phyloP scores from a whole-genome alignment of 495 filamentous ascomycete species.

The Penicillium taxi region DNA sequence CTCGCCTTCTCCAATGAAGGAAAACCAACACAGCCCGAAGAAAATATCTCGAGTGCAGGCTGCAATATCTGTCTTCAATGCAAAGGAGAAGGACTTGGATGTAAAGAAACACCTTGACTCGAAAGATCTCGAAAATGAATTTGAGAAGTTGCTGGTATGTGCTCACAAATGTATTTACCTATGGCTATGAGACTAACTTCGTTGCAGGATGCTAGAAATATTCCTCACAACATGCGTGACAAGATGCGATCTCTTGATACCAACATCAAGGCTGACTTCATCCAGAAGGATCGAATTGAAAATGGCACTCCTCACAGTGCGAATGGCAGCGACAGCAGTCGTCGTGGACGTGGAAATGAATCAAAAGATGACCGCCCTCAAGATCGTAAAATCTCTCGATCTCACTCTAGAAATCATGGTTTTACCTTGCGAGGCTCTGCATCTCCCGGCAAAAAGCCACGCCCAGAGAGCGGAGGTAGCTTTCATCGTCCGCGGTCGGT shows the following conservation, averaged over 20 bases:
- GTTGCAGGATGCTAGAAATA: slow-evolving; percentile 71
- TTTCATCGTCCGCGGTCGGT: slow-evolving; percentile 38
- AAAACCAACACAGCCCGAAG: slow-evolving; percentile 27
- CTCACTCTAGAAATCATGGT: slow-evolving; percentile 66
- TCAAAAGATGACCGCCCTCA: slow-evolving; percentile 27
- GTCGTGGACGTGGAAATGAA: slow-evolving; percentile 37
- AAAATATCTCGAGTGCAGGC: slow-evolving; percentile 53
- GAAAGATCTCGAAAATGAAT: slow-evolving; percentile 42
- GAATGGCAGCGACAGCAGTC: slow-evolving; percentile 30
- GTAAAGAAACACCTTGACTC: slow-evolving; percentile 34
- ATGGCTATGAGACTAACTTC: slow-evolving; percentile 28
- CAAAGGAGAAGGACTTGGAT: slow-evolving; percentile 38
- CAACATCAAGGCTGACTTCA: slow-evolving; percentile 90
- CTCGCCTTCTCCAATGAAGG: slow-evolving; percentile 11
- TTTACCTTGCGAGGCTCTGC: slow-evolving; percentile 61
- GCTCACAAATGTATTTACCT: background rate
- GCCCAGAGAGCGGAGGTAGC: slow-evolving; percentile 37
- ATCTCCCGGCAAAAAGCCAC: slow-evolving; percentile 50
- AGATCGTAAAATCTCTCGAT: slow-evolving; percentile 46
- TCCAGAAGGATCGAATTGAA: slow-evolving; percentile 75
- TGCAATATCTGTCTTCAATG: slow-evolving; percentile 55
- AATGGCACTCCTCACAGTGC: slow-evolving; percentile 35
- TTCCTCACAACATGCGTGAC: slow-evolving; percentile 85
- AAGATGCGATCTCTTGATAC: slow-evolving; percentile 86
- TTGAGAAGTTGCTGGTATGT: slow-evolving; percentile 43